phyloP scores from a whole-genome alignment of 768 basidiomycete species.

The Hirschioporus abietinus region DNA sequence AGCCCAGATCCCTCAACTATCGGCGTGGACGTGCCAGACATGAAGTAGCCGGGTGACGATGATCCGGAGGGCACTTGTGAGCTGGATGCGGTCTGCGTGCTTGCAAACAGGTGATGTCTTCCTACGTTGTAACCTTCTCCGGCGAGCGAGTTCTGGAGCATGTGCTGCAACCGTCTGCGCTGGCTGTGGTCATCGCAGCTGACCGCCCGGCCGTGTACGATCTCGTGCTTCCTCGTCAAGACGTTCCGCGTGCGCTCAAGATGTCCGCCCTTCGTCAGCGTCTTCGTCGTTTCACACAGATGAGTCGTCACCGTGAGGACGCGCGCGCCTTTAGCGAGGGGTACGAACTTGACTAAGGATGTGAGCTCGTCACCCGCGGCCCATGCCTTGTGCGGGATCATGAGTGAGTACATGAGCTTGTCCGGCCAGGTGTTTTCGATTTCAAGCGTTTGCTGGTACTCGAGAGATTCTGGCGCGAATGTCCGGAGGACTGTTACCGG shows the following conservation, averaged over 20 bases:
- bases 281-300: slow-evolving; percentile 70
- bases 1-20: not conserved
- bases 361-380: slow-evolving; percentile 84
- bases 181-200: slow-evolving; percentile 21
- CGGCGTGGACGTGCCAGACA: not conserved
- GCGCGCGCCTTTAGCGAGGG: slow-evolving; percentile 76
- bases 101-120: slow-evolving; percentile 6
- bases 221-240: slow-evolving; percentile 60
- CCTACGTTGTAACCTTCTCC: not conserved
- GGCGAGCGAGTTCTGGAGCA: slow-evolving; percentile 6
- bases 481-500: slow-evolving; percentile 69
- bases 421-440: slow-evolving; percentile 97
- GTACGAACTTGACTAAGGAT: slow-evolving; percentile 80
- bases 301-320: slow-evolving; percentile 63
- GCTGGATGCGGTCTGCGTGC: slow-evolving; percentile 10
- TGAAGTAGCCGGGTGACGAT: not conserved
- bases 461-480: slow-evolving; percentile 76
- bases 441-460: slow-evolving; percentile 94
- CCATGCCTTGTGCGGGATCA: slow-evolving; percentile 94
- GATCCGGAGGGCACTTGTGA: slow-evolving; percentile 1
- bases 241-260: slow-evolving; percentile 62
- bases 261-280: slow-evolving; percentile 45
- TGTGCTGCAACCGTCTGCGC: slow-evolving; percentile 6
- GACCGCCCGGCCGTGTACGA: slow-evolving; percentile 53
- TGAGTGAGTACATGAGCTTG: slow-evolving; percentile 93